phyloP scores from a whole-genome alignment of 306 rosid genomes.

The Quercus ilex region DNA sequence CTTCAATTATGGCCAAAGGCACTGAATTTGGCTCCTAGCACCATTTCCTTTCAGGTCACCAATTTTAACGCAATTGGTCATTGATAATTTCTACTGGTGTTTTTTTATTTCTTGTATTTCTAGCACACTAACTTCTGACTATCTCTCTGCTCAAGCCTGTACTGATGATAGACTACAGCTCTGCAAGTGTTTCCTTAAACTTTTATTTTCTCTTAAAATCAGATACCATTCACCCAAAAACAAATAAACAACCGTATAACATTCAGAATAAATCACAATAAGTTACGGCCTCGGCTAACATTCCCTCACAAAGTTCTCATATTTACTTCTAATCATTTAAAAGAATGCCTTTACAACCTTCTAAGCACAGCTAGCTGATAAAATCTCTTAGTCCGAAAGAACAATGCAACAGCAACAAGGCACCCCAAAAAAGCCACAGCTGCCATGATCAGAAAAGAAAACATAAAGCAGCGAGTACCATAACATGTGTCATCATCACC shows the following conservation, averaged over 20 bases:
- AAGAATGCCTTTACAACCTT: conserved; percentile 40
- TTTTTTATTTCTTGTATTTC: no score
- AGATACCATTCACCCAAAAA: background rate
- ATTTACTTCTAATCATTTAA: background rate
- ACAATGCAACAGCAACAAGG: conserved; percentile 57
- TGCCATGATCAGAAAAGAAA: conserved; percentile 72
- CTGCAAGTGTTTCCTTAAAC: background rate
- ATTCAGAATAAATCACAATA: background rate
- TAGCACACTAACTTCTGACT: no score
- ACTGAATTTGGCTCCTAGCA: no score
- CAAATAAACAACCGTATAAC: background rate
- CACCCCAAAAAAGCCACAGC: conserved; percentile 55
- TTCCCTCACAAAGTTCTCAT: background rate
- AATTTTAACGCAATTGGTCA: no score
- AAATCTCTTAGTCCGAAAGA: conserved; percentile 64
- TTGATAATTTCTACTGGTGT: no score
- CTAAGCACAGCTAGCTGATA: conserved; percentile 49
- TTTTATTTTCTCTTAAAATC: background rate
- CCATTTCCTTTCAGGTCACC: no score
- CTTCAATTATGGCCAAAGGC: no score
- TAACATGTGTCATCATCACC: conserved; percentile 41
- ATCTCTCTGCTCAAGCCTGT: no score
- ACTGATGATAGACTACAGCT: no score
- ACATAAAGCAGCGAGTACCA: conserved; percentile 74
- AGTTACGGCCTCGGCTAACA: background rate